Evolutionary conservation across 257 asterid genomes (phyloP), one percentile per base, ranked within the genome.

Genomic region (Gardenia jasminoides): DNA sequence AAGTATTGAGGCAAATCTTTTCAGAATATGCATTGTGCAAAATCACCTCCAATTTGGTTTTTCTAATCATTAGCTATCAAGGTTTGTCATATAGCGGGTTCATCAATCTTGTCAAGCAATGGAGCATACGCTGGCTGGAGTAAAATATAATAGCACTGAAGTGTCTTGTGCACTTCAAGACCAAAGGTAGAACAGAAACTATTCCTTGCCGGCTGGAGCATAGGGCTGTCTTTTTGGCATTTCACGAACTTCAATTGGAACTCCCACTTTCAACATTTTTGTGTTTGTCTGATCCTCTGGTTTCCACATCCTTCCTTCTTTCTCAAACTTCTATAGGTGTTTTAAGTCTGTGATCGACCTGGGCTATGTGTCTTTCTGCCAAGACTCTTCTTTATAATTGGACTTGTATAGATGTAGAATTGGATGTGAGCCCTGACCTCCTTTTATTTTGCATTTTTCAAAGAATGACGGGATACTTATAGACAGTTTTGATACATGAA

Each of bases 171-270:
- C 3, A 59, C 15, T 72, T 66, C 52, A 70, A 70, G 28, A 44
- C 41, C 66, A 47, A 58, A 43, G 62, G 28, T 64, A n/a, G 70
- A 41, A 41, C 24, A 39, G n/a, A 28, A 61, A 41, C 69, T 20
- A 15, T 31, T 47, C 47, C n/a, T 15, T 79, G 82, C 79, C 75
- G 78, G 69, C 82, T 72, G 79, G 47, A 47, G 39, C 31, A 10
- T 68, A 26, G 16, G 48, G 11, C 16, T 62, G 5, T 64, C 52
- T 47, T 24, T 79, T 64, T 64, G 74, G 82, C 74, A 5, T 13
- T 77, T 41, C 3, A 11, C 46, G 19, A 44, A 39, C 20, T 70
- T 36, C 28, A 61, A n/a, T 70, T 59, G 77, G 33, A 30, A 30
- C 20, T 78, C 15, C 70, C 48, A 70, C 39, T 70, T 59, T 24